Base-by-base conservation (phyloP, 2,329 filamentous ascomycete genomes). In the Diplodia corticola region DNA sequence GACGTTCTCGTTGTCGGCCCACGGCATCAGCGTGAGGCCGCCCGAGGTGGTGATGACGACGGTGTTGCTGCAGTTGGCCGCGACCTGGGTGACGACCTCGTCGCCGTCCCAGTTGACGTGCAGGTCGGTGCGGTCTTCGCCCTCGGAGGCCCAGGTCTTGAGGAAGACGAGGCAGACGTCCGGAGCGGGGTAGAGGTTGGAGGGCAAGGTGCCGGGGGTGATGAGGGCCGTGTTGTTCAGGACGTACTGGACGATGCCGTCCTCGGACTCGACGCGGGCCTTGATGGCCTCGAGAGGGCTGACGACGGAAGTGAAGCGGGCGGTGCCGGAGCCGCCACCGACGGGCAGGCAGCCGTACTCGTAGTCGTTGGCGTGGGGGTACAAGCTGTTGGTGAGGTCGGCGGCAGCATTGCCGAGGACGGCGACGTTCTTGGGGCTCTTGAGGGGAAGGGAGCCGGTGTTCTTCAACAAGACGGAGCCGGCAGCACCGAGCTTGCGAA, bases 131-230 rank as follows among this genome's bases (percentile, higher is more conserved):
- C 82, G 76, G 69, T 84, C 82, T 17, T 69, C 72, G 55, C 77
- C 80, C 71, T 84, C 82, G 2, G 76, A 73, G 0, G 81, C 81
- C 74, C 76, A 83, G 15, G 73, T 84, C 83, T 88, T 88, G 65
- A 88, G 77, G 75, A 88, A 85, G 35, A 88, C 85, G 20, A 88
- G 77, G 74, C 70, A 81, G 15, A 85, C 83, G 12, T 82, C 79
- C 7, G 80, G 78, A 1, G 80, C 70, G 10, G 71, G 68, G 64
- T 67, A 69, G 30, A 12, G 74, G 9, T 61, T 30, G 71, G 5
- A 72, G 73, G 3, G 74, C 53, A 24, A 61, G 22, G 37, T 17
- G 30, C 60, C 65, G 5, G 46, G 3, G 40, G 65, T 64, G 17
- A 26, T 64, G 3, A 67, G 60, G 10, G 20, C 13, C 0, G 65